phyloP scores from a whole-genome alignment of 495 filamentous ascomycete genomes.

The Aspergillus homomorphus region DNA sequence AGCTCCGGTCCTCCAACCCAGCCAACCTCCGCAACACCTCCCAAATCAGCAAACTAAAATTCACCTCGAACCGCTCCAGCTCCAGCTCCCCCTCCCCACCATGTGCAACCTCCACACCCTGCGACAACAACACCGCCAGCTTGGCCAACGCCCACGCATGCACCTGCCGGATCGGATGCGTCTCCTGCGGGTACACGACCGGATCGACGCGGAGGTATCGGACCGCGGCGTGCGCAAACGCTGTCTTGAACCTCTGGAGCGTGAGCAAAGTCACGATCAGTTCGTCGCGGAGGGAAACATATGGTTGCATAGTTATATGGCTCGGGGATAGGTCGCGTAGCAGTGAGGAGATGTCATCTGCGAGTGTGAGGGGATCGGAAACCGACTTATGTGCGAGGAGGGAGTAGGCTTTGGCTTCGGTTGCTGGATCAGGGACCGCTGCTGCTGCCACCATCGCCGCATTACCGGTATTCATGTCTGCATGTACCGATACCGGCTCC shows the following conservation, averaged over 20 bases:
- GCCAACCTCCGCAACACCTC: constrained; percentile 42
- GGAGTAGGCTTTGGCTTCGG: constrained; percentile 26
- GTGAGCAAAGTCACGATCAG: constrained; percentile 34
- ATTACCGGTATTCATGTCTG: background rate
- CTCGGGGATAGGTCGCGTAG: constrained; percentile 24
- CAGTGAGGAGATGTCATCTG: constrained; percentile 17
- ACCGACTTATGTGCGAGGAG: constrained; percentile 23
- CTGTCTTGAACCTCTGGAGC: constrained; percentile 27
- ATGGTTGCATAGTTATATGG: constrained; percentile 40
- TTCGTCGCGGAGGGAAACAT: constrained; percentile 38
- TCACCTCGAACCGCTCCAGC: constrained; percentile 23
- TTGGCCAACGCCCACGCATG: constrained; percentile 43
- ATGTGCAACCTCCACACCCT: constrained; percentile 21
- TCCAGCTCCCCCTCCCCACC: constrained; percentile 14
- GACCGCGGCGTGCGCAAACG: constrained; percentile 39
- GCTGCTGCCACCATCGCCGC: background rate
- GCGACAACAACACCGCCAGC: constrained; percentile 36
- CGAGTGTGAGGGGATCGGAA: constrained; percentile 18
- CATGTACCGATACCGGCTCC: background rate
- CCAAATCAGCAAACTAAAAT: constrained; percentile 38
- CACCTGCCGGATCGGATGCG: constrained; percentile 43
- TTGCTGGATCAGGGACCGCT: constrained; percentile 9
- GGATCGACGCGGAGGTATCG: constrained; percentile 40
- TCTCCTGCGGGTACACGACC: constrained; percentile 26
- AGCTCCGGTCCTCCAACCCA: constrained; percentile 31